phyloP scores from a whole-genome alignment of 441 rosid genomes.

The Euphorbia schlechtendalii region DNA sequence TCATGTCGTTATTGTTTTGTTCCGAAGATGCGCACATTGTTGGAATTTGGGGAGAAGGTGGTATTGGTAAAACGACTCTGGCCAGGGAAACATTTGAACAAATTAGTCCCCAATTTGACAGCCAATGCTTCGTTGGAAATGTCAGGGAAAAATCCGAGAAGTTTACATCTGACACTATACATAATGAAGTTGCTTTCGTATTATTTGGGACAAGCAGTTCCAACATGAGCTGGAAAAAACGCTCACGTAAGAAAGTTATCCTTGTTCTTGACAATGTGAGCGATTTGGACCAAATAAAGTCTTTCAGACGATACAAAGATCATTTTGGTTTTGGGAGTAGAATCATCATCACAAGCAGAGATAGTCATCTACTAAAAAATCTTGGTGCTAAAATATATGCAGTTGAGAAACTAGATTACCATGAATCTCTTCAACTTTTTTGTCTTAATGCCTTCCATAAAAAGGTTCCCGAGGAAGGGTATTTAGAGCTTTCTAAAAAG shows the following conservation, averaged over 20 bases:
- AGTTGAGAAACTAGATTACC: background rate
- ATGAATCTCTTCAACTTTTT: slow-evolving; percentile 5
- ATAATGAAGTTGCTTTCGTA: background rate
- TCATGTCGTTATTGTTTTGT: background rate
- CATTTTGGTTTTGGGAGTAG: background rate
- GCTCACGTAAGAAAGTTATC: background rate
- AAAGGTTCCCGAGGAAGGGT: background rate
- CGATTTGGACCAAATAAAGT: background rate
- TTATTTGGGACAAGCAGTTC: background rate
- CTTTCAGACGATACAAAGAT: background rate
- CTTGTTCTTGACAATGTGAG: slow-evolving; percentile 5
- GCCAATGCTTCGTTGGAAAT: background rate
- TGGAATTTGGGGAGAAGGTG: slow-evolving; percentile 18
- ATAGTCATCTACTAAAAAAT: background rate
- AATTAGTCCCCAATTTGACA: background rate
- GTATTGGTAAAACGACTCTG: slow-evolving; percentile 17
- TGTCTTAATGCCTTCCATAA: background rate
- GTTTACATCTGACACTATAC: background rate
- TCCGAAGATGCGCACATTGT: background rate
- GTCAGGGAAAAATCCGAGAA: background rate
- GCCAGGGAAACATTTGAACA: background rate
- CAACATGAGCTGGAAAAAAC: too few species aligned
- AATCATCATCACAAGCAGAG: slow-evolving; percentile 2
- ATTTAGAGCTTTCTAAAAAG: background rate
- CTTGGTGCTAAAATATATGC: background rate